These are phyloP conservation scores for Pleodorina starrii DNA, from an alignment of 139 green algal genomes.

Conservation along the genomic window DNA sequence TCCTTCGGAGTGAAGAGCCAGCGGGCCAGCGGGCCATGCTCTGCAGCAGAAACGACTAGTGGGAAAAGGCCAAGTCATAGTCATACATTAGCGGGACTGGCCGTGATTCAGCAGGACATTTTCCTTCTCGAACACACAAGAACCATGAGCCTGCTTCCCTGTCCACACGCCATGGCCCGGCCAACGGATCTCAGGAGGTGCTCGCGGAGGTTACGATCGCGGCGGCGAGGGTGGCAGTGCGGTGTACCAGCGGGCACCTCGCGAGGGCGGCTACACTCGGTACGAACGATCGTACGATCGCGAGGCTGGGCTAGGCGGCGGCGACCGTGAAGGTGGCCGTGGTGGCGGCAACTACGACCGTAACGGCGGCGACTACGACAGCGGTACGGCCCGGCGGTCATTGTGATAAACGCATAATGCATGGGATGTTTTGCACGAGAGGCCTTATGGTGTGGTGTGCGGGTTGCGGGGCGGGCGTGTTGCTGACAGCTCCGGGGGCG, in stretches of 20 bases:
- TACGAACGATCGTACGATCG: background rate
- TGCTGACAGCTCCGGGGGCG: too few relatives aligned
- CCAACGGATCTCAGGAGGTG: background rate
- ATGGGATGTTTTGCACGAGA: background rate
- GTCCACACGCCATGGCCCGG: background rate
- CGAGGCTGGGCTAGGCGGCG: background rate
- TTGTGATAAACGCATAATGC: background rate
- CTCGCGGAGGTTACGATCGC: conserved; percentile 1
- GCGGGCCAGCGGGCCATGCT: too few relatives aligned
- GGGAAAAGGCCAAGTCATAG: background rate
- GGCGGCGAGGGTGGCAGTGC: background rate
- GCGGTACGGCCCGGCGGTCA: background rate
- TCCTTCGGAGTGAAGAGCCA: background rate
- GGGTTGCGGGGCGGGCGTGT: too few relatives aligned
- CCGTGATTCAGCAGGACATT: background rate
- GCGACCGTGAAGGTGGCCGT: background rate
- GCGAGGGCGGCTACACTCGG: background rate
- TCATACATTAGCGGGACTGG: background rate
- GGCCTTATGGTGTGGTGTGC: background rate
- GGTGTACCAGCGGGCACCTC: background rate
- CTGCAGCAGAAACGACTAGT: background rate
- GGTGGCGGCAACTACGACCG: background rate
- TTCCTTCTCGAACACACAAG: too few relatives aligned
- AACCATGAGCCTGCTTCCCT: too few relatives aligned
- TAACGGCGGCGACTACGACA: background rate